Evolutionary conservation across 1,284 basidiomycete species (phyloP), one percentile per base, ranked within the genome.

Genomic region (Phaffia rhodozyma): DNA sequence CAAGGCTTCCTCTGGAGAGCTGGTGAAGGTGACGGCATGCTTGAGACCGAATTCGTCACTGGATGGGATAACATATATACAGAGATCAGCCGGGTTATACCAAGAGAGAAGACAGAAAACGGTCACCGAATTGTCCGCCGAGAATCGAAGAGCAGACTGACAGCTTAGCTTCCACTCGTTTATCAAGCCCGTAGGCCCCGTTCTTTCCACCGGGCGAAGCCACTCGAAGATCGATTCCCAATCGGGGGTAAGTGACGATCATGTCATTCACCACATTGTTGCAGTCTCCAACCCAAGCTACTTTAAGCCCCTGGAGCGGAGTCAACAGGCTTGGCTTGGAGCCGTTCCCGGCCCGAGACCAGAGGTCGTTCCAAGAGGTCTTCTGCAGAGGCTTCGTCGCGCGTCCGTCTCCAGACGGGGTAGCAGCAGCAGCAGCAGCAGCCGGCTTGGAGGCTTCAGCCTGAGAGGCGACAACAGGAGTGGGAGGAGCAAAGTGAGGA

Each of bases 241-340:
- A 77, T 50, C 96, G 85, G 48, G 94, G 94, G 72, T 88, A 89
- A 7, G 90, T 84, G 62, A 97, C 94, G 48, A 97, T 84, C 87
- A 98, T 93, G 75, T 98, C 94, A 76, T 97, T 91, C 65, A 96
- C 80, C 61, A 98, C 91, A 74, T 98, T 98, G 67, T 93, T 91
- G 43, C 87, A 87, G 78, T 98, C 96, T 7, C 94, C 96, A 60
- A 98, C 84, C 77, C 93, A 98, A 4, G 93, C 87, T 55, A 96
- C 78, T 5, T 91, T 96, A 66, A 96, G 80, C 51, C 75, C 76
- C 61, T 73, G 67, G 55, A 77, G 65, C 4, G 62, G 57, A 6
- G 62, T 68, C 51, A 71, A 56, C 3, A 72, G 68, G 69, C 73
- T 68, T n/a, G 71, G 65, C 58, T 55, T 38, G 48, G n/a, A 34